Evolutionary conservation across 805 yeast species (phyloP), one percentile per base, ranked within the genome.

Genomic region (Blastobotrys parvus): DNA sequence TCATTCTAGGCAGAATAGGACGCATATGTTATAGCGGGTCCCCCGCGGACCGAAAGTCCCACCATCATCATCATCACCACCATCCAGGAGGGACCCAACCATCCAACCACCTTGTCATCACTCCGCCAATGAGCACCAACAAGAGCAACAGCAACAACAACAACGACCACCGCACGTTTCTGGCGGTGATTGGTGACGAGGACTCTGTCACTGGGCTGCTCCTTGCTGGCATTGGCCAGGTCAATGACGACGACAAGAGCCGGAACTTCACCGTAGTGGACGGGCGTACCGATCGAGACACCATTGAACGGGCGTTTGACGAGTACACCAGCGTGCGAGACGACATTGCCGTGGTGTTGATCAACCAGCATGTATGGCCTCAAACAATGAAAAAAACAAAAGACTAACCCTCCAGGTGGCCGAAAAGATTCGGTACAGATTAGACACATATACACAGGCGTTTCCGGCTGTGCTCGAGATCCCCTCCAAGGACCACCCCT

Each of bases 401-500:
- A 17, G 37, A 31, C 34, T 7, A 33, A 36, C 22, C 30, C n/a
- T 20, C 11, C 15, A 57, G 61, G 63, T 92, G 51, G 97, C 98
- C 15, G 97, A 92, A 57, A 74, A 78, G 54, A 90, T 92, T 45
- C 75, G 98, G 63, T 72, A 72, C 52, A 73, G 74, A 51, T 87
- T 92, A 37, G 98, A 92, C 57, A 72, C 76, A 38, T 92, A 75
- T 66, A 78, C 94, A 15, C 77, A 80, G 50, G 95, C 98, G 8
- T 92, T 92, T 65, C 98, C 98, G 6, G 97, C 98, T 2, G 78
- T 92, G 38, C 71, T 92, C 58, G 98, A 92, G 67, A 92, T 92
- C 49, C 98, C 98, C 21, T 87, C 97, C 13, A 92, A 92, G 69
- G 98, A 92, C 60, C 97, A 92, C 63, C 97, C 98, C 18, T 92